These are phyloP conservation scores for Bretschneidera sinensis DNA, from an alignment of 345 rosid species.

Conservation along the genomic window DNA sequence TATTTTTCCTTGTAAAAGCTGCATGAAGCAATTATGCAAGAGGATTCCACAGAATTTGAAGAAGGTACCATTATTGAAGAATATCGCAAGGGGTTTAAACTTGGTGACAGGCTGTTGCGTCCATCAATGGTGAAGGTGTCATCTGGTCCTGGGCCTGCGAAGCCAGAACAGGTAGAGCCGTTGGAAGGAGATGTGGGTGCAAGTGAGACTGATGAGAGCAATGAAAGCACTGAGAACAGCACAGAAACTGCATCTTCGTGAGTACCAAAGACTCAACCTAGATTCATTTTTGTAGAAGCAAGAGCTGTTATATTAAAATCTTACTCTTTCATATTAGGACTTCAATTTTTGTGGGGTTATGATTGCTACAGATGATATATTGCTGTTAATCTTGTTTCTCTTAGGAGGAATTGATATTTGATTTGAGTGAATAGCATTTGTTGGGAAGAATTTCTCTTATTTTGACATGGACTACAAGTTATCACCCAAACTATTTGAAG, in stretches of 20 bases:
- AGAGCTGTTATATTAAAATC: background rate
- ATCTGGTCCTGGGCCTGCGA: constrained; percentile 91
- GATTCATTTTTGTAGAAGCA: constrained; percentile 42
- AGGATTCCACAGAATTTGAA: constrained; percentile 73
- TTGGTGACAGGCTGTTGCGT: constrained; percentile 81
- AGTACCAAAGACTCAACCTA: constrained; percentile 9
- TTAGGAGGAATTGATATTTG: constrained; percentile 2
- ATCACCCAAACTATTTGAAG: no score
- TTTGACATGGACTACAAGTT: no score
- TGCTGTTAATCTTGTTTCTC: background rate
- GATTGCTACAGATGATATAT: constrained; percentile 4
- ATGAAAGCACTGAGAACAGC: constrained; percentile 15
- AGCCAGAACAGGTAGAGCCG: constrained; percentile 34
- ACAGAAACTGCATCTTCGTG: constrained; percentile 40
- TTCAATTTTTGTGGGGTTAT: constrained; percentile 6
- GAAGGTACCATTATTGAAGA: constrained; percentile 82
- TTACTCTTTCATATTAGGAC: constrained; percentile 1
- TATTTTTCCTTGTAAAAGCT: constrained; percentile 37
- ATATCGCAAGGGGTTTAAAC: constrained; percentile 77
- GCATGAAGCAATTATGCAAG: constrained; percentile 95
- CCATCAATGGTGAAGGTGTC: constrained; percentile 98
- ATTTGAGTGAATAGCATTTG: constrained; percentile 1
- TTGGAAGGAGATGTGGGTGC: constrained; percentile 27
- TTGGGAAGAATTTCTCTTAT: background rate
- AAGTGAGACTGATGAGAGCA: constrained; percentile 23